Evolutionary conservation across 192 early-diverging fungal genomes (phyloP).

Genomic region (Dissophora globulifera): DNA sequence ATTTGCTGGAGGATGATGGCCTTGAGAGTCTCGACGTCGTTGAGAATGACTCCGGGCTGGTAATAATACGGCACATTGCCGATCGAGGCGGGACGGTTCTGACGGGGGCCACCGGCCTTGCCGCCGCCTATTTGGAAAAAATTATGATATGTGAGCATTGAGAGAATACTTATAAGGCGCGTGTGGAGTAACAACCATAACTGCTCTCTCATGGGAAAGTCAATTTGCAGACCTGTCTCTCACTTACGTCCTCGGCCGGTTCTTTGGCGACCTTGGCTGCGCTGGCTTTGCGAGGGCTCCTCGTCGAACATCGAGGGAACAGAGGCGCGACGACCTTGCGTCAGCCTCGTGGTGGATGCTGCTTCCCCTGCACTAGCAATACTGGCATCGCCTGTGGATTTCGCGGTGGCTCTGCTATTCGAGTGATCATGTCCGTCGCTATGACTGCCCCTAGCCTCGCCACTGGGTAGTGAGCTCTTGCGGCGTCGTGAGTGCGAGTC

Average conservation of each 20-base stretch:
- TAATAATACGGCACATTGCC: slow-evolving; percentile 10
- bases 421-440: background rate
- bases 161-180: too few species aligned
- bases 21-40: slow-evolving; percentile 56
- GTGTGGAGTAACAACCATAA: too few species aligned
- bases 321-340: slow-evolving; percentile 32
- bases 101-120: background rate
- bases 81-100: slow-evolving; percentile 17
- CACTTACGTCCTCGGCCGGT: slow-evolving; percentile 35
- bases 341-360: background rate
- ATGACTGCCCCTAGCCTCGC: background rate
- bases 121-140: slow-evolving; percentile 7
- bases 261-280: slow-evolving; percentile 13
- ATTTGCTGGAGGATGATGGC: slow-evolving; percentile 69
- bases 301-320: slow-evolving; percentile 41
- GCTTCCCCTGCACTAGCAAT: too few species aligned
- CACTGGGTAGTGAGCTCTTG: slow-evolving; percentile 24
- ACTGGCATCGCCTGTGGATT: too few species aligned
- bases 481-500: slow-evolving; percentile 26
- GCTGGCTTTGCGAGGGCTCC: slow-evolving; percentile 34
- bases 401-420: too few species aligned
- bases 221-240: background rate
- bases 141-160: too few species aligned
- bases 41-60: slow-evolving; percentile 5
- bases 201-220: too few species aligned